Evolutionary conservation across 208 protist species (phyloP).

Genomic region (Vickermania spadyakhi): DNA sequence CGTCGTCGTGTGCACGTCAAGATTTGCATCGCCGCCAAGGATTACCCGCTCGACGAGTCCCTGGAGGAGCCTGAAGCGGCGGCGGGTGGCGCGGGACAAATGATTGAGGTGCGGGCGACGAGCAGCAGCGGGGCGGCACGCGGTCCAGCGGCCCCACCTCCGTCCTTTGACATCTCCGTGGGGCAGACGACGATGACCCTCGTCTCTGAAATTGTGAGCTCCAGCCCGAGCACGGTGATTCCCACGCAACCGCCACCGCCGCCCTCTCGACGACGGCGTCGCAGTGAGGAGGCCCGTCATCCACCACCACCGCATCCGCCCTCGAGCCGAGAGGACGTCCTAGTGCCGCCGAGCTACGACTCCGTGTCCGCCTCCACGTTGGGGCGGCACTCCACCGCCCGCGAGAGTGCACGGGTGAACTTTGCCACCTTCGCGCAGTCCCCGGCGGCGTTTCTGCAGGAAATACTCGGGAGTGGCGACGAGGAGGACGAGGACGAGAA

Average conservation of each 20-base stretch:
- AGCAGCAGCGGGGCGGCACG: neutral
- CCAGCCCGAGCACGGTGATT: neutral
- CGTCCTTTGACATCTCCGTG: neutral
- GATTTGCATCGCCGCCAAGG: neutral
- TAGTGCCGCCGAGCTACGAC: neutral
- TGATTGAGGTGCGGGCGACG: neutral
- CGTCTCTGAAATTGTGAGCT: neutral
- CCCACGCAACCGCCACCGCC: neutral
- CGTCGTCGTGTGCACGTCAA: neutral
- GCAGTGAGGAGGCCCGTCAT: neutral
- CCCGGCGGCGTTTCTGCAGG: neutral
- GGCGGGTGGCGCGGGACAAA: too few relatives aligned
- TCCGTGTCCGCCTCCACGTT: too few relatives aligned
- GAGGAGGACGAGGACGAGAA: neutral
- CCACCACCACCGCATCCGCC: neutral
- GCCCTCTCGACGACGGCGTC: too few relatives aligned
- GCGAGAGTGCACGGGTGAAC: too few relatives aligned
- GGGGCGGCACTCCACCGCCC: too few relatives aligned
- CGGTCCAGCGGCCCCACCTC: neutral
- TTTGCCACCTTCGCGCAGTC: neutral
- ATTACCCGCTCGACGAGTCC: neutral
- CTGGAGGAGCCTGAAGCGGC: neutral
- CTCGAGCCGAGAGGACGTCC: neutral
- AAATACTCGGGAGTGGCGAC: neutral
- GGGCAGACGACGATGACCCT: neutral